phyloP scores from a whole-genome alignment of 2,329 filamentous ascomycete genomes.

The Calonectria multiphialidica region DNA sequence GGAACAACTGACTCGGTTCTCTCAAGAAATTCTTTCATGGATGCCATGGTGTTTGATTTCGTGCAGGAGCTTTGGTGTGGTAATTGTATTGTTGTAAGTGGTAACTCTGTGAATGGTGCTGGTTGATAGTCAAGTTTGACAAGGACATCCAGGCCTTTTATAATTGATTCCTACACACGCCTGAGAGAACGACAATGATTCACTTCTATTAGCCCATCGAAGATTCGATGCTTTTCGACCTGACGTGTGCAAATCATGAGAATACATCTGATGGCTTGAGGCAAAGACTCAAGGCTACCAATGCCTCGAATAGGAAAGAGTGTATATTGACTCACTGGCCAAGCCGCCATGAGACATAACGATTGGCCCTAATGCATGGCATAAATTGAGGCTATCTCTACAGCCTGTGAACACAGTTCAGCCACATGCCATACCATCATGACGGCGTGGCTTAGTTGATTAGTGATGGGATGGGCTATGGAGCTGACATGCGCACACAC shows the following conservation, averaged over 20 bases:
- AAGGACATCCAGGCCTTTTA: neutral
- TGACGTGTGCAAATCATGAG: neutral
- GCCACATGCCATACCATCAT: neutral
- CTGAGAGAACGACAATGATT: neutral
- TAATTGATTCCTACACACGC: neutral
- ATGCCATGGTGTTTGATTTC: constrained; percentile 4
- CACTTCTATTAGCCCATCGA: neutral
- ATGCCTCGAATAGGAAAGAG: constrained; percentile 7
- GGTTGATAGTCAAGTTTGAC: neutral
- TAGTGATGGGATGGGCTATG: neutral
- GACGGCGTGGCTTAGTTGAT: neutral
- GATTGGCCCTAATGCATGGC: neutral
- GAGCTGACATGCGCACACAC: neutral
- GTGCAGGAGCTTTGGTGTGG: neutral
- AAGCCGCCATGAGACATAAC: neutral
- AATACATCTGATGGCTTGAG: neutral
- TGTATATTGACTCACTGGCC: neutral
- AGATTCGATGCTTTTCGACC: neutral
- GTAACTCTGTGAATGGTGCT: neutral
- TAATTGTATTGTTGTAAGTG: neutral
- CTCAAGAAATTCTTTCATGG: constrained; percentile 13
- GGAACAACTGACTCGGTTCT: constrained; percentile 13
- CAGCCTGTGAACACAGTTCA: neutral
- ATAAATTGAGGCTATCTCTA: too few species aligned
- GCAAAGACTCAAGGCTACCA: constrained; percentile 3